phyloP scores from a whole-genome alignment of 2,329 filamentous ascomycete genomes.

The Diaporthe batatas region DNA sequence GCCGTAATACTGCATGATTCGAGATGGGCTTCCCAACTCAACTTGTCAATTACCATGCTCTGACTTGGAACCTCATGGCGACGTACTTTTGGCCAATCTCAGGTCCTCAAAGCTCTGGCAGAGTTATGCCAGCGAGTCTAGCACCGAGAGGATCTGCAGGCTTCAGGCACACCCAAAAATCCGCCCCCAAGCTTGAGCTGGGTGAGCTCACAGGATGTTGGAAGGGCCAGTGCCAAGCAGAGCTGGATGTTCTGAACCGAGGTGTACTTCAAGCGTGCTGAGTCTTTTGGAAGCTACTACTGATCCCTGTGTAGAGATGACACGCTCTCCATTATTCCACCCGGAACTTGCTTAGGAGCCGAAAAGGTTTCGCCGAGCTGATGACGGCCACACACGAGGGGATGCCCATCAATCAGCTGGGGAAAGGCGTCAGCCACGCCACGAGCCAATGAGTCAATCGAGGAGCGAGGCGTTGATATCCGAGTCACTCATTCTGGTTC shows the following conservation, averaged over 20 bases:
- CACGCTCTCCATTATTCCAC: neutral
- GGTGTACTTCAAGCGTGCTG: neutral
- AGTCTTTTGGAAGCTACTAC: neutral
- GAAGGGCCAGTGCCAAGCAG: neutral
- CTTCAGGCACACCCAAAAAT: neutral
- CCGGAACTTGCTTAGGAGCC: neutral
- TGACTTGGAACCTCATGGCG: no score
- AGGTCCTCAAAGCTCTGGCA: neutral
- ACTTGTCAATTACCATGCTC: neutral
- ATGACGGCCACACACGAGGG: neutral
- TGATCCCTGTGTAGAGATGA: neutral
- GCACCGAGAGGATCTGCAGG: neutral
- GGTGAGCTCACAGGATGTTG: no score
- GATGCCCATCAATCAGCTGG: neutral
- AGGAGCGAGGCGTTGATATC: slow-evolving; percentile 1
- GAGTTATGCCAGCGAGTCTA: neutral
- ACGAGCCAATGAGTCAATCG: neutral
- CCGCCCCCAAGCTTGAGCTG: neutral
- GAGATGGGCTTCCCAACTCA: neutral
- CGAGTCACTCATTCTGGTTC: neutral
- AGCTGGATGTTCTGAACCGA: neutral
- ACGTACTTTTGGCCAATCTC: neutral
- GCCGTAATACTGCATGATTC: neutral
- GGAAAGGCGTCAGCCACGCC: slow-evolving; percentile 2
- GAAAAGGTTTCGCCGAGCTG: neutral